Conservation (phyloP, 768 basidiomycete species). For the Agrocybe pediades region DNA sequence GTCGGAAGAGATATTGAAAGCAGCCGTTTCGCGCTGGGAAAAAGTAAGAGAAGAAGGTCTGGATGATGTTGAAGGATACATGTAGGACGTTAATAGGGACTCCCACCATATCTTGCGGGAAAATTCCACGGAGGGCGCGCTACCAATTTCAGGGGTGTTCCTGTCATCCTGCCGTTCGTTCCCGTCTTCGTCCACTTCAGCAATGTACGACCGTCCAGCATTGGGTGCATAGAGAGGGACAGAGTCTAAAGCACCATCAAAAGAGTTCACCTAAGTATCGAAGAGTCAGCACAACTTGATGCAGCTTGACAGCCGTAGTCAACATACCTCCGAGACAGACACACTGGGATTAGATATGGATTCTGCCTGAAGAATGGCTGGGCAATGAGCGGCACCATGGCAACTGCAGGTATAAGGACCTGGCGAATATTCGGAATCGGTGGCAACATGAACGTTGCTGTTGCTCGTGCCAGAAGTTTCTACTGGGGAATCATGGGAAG, state of each 20-base stretch:
- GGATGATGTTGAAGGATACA: slow-evolving; percentile 30
- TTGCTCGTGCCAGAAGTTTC: not conserved
- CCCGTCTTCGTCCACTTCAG: slow-evolving; percentile 31
- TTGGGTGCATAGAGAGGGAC: slow-evolving; percentile 17
- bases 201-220: slow-evolving; percentile 23
- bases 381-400: slow-evolving; percentile 32
- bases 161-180: slow-evolving; percentile 19
- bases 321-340: slow-evolving; percentile 18
- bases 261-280: slow-evolving; percentile 17
- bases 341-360: slow-evolving; percentile 19
- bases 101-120: slow-evolving; percentile 83
- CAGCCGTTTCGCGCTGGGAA: slow-evolving; percentile 47
- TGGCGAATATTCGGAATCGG: slow-evolving; percentile 18
- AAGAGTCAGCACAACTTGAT: slow-evolving; percentile 2
- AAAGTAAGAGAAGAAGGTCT: slow-evolving; percentile 34
- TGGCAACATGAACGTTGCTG: slow-evolving; percentile 7
- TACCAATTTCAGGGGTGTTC: slow-evolving; percentile 34
- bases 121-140: slow-evolving; percentile 67
- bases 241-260: slow-evolving; percentile 17
- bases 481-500: slow-evolving; percentile 3
- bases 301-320: slow-evolving; percentile 6
- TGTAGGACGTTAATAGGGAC: slow-evolving; percentile 59
- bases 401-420: slow-evolving; percentile 26
- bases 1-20: slow-evolving; percentile 51
- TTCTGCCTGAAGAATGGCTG: slow-evolving; percentile 17